Conservation (phyloP, 202 grass and related monocot genomes). For the Panicum virgatum region DNA sequence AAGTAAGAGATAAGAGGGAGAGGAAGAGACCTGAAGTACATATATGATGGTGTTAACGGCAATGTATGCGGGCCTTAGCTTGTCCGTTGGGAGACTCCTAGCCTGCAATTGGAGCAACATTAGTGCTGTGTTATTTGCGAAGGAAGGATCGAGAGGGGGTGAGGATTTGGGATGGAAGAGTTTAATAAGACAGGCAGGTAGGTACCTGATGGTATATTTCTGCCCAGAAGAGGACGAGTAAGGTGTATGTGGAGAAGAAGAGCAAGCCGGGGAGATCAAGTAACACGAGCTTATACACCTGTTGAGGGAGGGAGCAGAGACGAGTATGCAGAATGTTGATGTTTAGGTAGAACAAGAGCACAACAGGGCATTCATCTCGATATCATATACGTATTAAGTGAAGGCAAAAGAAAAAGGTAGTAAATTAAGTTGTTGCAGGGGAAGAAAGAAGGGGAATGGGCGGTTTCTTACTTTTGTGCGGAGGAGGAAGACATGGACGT, state of each 20-base stretch:
- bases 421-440: background rate
- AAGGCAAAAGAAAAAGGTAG: background rate
- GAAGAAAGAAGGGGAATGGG: background rate
- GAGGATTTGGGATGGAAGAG: background rate
- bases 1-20: background rate
- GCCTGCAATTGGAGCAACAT: constrained; percentile 48
- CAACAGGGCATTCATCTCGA: background rate
- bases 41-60: constrained; percentile 72
- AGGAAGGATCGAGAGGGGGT: background rate
- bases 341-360: background rate
- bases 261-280: constrained; percentile 83
- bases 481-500: constrained; percentile 74
- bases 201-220: constrained; percentile 97
- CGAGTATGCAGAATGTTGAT: background rate
- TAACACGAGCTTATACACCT: constrained; percentile 79
- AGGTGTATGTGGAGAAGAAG: constrained; percentile 95
- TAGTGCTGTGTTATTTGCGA: background rate
- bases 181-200: too few species aligned
- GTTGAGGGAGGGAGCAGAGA: too few species aligned
- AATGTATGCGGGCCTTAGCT: constrained; percentile 71
- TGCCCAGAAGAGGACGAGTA: constrained; percentile 99
- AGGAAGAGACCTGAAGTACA: constrained; percentile 63
- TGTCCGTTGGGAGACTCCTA: constrained; percentile 81
- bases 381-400: too few species aligned
- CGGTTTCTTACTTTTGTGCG: constrained; percentile 58